Evolutionary conservation across 2,329 filamentous ascomycete species (phyloP).

Genomic region (Chaetoscypha palmicola): DNA sequence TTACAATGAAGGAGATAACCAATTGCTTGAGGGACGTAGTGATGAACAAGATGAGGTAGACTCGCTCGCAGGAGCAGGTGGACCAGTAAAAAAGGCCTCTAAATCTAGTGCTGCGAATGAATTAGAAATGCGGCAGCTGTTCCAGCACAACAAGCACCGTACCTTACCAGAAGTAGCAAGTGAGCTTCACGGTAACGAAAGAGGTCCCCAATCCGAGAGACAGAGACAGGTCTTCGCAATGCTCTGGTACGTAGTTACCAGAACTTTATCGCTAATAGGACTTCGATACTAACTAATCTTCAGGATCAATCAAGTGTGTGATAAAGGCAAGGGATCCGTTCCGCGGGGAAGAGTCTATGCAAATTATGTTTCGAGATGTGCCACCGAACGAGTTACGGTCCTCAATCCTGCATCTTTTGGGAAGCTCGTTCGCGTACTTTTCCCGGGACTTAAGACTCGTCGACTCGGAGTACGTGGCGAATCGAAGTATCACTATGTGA

Average conservation of each 20-base stretch:
- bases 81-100: conserved; percentile 48
- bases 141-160: conserved; percentile 61
- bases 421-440: conserved; percentile 92
- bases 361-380: conserved; percentile 88
- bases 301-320: conserved; percentile 69
- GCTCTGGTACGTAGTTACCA: conserved; percentile 60
- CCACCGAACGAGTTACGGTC: conserved; percentile 87
- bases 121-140: conserved; percentile 70
- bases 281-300: neutral
- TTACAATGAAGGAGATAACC: conserved; percentile 51
- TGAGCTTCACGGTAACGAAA: conserved; percentile 71
- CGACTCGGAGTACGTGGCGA: conserved; percentile 89
- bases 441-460: conserved; percentile 88
- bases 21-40: conserved; percentile 48
- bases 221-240: conserved; percentile 83
- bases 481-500: conserved; percentile 95
- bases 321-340: conserved; percentile 74
- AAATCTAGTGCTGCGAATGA: conserved; percentile 73
- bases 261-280: neutral
- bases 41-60: conserved; percentile 53
- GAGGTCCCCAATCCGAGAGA: conserved; percentile 74
- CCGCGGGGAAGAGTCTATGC: conserved; percentile 90
- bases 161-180: conserved; percentile 63
- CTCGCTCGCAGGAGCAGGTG: conserved; percentile 39
- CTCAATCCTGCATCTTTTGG: conserved; percentile 96